phyloP scores from a whole-genome alignment of 2,329 filamentous ascomycete species.

The Fusarium pseudocircinatum region DNA sequence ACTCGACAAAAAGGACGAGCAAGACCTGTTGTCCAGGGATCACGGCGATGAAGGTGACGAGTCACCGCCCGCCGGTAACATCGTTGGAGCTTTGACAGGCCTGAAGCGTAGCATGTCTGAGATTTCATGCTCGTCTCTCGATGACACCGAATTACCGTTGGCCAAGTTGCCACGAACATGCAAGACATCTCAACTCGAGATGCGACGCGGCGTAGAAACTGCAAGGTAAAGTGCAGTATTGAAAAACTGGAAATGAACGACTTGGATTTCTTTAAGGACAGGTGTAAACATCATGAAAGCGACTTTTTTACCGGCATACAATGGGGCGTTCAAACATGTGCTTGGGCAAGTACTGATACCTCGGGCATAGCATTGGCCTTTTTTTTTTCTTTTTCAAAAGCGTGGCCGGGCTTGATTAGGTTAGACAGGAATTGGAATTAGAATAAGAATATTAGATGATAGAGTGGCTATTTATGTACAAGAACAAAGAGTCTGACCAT shows the following conservation, averaged over 20 bases:
- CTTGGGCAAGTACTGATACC: slow-evolving; percentile 29
- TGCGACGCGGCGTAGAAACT: slow-evolving; percentile 45
- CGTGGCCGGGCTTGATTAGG: slow-evolving; percentile 2
- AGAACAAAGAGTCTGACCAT: neutral
- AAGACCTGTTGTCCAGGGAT: slow-evolving; percentile 46
- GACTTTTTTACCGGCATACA: slow-evolving; percentile 21
- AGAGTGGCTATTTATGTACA: slow-evolving; percentile 2
- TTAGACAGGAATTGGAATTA: slow-evolving; percentile 28
- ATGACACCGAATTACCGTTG: slow-evolving; percentile 47
- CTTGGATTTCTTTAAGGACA: neutral
- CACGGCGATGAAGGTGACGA: slow-evolving; percentile 30
- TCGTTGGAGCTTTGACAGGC: slow-evolving; percentile 43
- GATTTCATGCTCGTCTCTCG: slow-evolving; percentile 56
- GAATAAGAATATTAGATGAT: slow-evolving; percentile 30
- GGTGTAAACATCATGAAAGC: slow-evolving; percentile 18
- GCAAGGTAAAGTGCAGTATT: slow-evolving; percentile 22
- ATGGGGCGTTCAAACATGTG: slow-evolving; percentile 26
- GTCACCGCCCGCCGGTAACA: slow-evolving; percentile 35
- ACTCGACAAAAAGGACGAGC: slow-evolving; percentile 55
- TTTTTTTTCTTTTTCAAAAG: slow-evolving; percentile 1
- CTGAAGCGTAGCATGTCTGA: slow-evolving; percentile 64
- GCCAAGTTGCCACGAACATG: slow-evolving; percentile 54
- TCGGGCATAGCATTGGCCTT: slow-evolving; percentile 28
- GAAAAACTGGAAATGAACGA: neutral
- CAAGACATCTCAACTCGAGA: slow-evolving; percentile 52